Evolutionary conservation across 2,329 filamentous ascomycete species (phyloP), one percentile per base, ranked within the genome.

Genomic region (Aspergillus sp.): DNA sequence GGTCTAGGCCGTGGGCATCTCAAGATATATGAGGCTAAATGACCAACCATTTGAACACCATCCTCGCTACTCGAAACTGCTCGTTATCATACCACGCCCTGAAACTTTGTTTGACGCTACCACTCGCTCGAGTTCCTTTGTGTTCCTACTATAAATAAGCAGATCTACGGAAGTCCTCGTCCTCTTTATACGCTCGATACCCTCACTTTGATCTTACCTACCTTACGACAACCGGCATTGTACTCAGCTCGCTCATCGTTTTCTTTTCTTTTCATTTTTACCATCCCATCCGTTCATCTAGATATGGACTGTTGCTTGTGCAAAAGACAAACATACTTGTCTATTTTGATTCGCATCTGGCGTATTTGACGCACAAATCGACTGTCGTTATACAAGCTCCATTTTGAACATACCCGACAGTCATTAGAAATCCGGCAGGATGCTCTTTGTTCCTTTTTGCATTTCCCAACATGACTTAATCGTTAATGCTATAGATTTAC

Each of bases 401-500:
- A 52, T 37, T 8, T 44, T 11, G 54, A 19, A 48, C 27, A 17
- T 48, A 24, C 21, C 31, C 45, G 15, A 37, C 44, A 19, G 45
- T 43, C 40, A 37, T 37, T 37, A n/a, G 35, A 7, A 7, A 12
- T 6, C 35, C 35, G 12, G 15, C 27, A 31, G 27, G 27, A 31
- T n/a, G 15, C 35, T 37, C 14, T 37, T 43, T 37, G 37, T 23
- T 57, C 51, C 21, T n/a, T 48, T 52, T 46, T 52, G 24, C 33
- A 19, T 52, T 19, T 49, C 50, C 19, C 56, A 50, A 49, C 48
- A 55, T 57, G 53, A 60, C 56, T 45, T 64, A 66, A 64, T 64
- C 58, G 56, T 57, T 64, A 66, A 64, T 66, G 59, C 56, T 55
- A 62, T 64, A 66, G 58, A 64, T 35, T 55, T 52, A n/a, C 33